A percentile compares a stretch with the other conserved stretches of the same genome.
These are phyloP conservation scores for Collybiopsis confluens DNA, from an alignment of 768 basidiomycete species.

Conservation along the genomic window DNA sequence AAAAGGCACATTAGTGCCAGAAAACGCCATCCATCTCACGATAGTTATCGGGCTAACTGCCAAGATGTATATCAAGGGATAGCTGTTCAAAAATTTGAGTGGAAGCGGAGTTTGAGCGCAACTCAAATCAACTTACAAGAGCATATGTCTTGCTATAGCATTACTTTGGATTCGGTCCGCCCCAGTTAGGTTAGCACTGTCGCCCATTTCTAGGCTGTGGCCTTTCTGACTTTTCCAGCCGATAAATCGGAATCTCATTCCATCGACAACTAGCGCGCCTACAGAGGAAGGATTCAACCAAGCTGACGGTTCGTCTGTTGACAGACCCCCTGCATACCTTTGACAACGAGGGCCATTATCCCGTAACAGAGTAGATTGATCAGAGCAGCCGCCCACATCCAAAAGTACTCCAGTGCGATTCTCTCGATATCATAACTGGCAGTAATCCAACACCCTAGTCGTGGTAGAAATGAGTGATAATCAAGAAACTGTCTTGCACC, in stretches of 20 bases:
- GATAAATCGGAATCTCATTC: constrained; percentile 19
- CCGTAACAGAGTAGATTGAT: constrained; percentile 33
- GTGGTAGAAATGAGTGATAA: background rate
- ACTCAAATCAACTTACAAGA: constrained; percentile 40
- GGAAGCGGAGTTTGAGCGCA: background rate
- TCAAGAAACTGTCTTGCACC: background rate
- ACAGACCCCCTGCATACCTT: constrained; percentile 14
- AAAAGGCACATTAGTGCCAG: constrained; percentile 26
- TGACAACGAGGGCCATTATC: constrained; percentile 30
- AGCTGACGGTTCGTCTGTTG: background rate
- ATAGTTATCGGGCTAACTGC: constrained; percentile 36
- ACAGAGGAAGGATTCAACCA: background rate
- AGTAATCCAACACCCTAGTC: constrained; percentile 42
- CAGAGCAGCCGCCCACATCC: constrained; percentile 38
- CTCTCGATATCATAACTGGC: constrained; percentile 24
- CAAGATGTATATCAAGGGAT: constrained; percentile 34
- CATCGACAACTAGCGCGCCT: constrained; percentile 23
- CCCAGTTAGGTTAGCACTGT: background rate
- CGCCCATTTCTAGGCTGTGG: background rate
- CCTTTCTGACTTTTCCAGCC: background rate
- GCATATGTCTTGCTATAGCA: constrained; percentile 30
- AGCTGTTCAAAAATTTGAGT: constrained; percentile 19
- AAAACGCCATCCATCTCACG: constrained; percentile 31
- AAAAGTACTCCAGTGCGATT: constrained; percentile 38
- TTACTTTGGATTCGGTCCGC: constrained; percentile 4